These are phyloP conservation scores for Colletotrichum sp. DNA, from an alignment of 2,329 filamentous ascomycete genomes.

Conservation along the genomic window DNA sequence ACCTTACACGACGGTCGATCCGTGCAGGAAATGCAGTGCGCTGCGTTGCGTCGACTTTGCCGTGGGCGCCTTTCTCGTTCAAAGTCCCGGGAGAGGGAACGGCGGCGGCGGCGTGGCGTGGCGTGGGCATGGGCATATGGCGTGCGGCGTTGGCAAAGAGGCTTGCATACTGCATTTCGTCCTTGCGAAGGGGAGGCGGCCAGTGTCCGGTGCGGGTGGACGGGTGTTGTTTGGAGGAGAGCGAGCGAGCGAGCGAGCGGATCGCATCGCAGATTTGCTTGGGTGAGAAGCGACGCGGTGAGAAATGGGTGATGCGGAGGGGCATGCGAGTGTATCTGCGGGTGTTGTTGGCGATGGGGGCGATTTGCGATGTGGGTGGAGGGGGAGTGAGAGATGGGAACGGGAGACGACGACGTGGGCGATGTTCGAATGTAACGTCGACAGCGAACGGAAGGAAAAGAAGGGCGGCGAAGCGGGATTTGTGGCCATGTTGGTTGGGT, in stretches of 20 bases:
- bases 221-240: neutral
- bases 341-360: neutral
- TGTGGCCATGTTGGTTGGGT: neutral
- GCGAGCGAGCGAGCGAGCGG: neutral
- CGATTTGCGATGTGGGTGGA: neutral
- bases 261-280: neutral
- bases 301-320: conserved; percentile 1
- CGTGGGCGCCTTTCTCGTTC: neutral
- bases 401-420: neutral
- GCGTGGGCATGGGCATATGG: neutral
- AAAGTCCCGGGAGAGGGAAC: neutral
- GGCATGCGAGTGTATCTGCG: conserved; percentile 8
- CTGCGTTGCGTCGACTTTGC: neutral
- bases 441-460: neutral
- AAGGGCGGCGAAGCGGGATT: neutral
- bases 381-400: neutral
- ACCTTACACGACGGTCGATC: conserved; percentile 17
- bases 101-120: neutral
- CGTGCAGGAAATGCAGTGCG: conserved; percentile 5
- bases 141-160: neutral
- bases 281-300: neutral
- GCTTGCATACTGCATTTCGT: neutral
- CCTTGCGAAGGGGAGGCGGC: neutral
- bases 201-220: neutral
- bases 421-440: neutral